A percentile compares a stretch with the other conserved stretches of the same genome.
These are phyloP conservation scores for Leishmania tarentolae DNA, from an alignment of 208 protist genomes.

Conservation along the genomic window DNA sequence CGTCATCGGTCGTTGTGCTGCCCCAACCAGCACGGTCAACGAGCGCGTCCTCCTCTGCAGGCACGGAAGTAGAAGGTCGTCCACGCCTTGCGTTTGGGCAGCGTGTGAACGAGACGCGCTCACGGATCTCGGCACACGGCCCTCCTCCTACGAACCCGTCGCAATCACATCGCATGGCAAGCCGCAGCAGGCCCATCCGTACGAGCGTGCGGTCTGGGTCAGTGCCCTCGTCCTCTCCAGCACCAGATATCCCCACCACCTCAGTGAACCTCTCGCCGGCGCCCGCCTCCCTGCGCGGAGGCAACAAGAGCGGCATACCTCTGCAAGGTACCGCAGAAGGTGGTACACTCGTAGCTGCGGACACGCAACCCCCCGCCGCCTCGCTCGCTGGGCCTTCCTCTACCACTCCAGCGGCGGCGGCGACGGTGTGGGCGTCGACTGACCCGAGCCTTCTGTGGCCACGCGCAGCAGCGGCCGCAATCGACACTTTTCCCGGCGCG, in stretches of 20 bases:
- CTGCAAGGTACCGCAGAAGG: conserved; percentile 37
- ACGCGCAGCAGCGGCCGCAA: conserved; percentile 9
- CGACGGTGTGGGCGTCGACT: conserved; percentile 30
- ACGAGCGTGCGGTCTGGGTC: not conserved
- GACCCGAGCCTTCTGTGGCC: conserved; percentile 13
- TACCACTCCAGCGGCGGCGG: conserved; percentile 3
- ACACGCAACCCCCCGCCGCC: not conserved
- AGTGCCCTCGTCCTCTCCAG: not conserved
- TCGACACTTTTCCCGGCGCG: not conserved
- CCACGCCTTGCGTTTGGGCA: conserved; percentile 35
- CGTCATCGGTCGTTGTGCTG: conserved; percentile 12
- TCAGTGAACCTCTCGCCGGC: conserved; percentile 13
- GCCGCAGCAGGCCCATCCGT: not conserved
- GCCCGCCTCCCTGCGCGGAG: conserved; percentile 12
- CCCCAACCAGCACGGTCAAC: not conserved
- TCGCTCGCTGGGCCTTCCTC: not conserved
- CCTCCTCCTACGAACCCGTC: not conserved
- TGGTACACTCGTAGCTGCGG: conserved; percentile 12
- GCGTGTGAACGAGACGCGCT: conserved; percentile 26
- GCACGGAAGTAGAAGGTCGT: not conserved
- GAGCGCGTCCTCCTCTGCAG: not conserved
- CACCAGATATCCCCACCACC: not conserved
- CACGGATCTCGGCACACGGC: not conserved
- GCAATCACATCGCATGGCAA: not conserved
- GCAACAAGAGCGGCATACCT: conserved; percentile 28